Conservation (phyloP, 352 stramenopile species). For the Phytophthora sojae region DNA sequence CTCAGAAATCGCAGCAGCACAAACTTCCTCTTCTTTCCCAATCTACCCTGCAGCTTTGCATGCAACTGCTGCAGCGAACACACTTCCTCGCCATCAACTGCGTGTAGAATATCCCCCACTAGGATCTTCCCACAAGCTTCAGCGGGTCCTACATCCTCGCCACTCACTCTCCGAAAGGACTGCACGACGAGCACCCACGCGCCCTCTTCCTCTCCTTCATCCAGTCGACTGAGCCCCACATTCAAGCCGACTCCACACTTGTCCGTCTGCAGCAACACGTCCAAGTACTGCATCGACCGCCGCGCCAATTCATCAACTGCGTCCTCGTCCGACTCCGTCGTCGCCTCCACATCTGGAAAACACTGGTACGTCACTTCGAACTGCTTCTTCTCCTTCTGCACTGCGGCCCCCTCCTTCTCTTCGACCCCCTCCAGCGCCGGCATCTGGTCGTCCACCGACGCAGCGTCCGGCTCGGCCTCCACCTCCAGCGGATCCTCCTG, state of each 20-base stretch:
- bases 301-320: not conserved
- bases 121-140: constrained; percentile 55
- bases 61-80: constrained; percentile 43
- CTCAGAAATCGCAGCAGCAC: constrained; percentile 57
- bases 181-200: constrained; percentile 34
- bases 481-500: constrained; percentile 12
- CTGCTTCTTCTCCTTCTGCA: constrained; percentile 8
- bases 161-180: constrained; percentile 56
- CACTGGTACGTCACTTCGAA: constrained; percentile 30
- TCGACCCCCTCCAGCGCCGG: not conserved
- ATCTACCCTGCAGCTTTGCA: constrained; percentile 14
- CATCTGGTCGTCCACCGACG: not conserved
- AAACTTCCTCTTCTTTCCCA: constrained; percentile 29
- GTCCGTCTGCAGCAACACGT: constrained; percentile 65
- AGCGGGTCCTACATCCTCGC: constrained; percentile 51
- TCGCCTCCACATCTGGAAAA: constrained; percentile 24
- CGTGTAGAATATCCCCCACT: constrained; percentile 49
- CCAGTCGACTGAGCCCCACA: constrained; percentile 19
- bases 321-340: not conserved
- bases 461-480: constrained; percentile 23
- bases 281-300: constrained; percentile 35
- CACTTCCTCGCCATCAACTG: constrained; percentile 52
- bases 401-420: not conserved
- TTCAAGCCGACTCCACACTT: constrained; percentile 55
- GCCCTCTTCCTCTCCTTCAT: not conserved